Conservation (phyloP, 768 basidiomycete species). For the Suillus brevipes region DNA sequence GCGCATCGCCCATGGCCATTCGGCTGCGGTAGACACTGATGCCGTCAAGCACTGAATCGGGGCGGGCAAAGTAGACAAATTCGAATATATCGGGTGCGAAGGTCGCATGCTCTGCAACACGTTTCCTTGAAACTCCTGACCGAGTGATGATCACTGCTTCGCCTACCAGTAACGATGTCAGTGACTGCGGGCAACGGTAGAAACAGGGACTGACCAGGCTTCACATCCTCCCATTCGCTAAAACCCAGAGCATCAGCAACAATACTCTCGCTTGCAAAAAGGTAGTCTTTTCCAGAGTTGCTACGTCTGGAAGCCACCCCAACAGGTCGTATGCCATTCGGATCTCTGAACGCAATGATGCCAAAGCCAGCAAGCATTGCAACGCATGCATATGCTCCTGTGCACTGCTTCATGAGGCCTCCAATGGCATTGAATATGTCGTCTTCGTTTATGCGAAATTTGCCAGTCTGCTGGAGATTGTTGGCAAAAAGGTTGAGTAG, state of each 20-base stretch:
- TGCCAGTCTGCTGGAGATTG: slow-evolving; percentile 96
- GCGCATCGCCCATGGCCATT: slow-evolving; percentile 98
- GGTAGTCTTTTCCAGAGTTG: slow-evolving; percentile 71
- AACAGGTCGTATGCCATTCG: slow-evolving; percentile 93
- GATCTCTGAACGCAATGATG: slow-evolving; percentile 96
- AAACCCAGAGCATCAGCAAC: slow-evolving; percentile 95
- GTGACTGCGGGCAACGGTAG: slow-evolving; percentile 7
- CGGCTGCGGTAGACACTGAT: slow-evolving; percentile 96
- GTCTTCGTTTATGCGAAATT: slow-evolving; percentile 99
- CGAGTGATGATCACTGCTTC: slow-evolving; percentile 97
- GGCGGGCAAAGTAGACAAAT: slow-evolving; percentile 97
- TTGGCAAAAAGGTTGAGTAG: slow-evolving; percentile 97
- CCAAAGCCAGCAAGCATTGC: slow-evolving; percentile 99
- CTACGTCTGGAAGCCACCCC: slow-evolving; percentile 76
- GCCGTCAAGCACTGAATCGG: slow-evolving; percentile 96
- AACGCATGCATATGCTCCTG: slow-evolving; percentile 94
- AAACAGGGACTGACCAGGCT: slow-evolving; percentile 60
- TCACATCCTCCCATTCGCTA: slow-evolving; percentile 89
- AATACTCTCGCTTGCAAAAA: slow-evolving; percentile 94
- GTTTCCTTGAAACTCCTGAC: slow-evolving; percentile 67
- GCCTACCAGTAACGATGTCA: slow-evolving; percentile 44
- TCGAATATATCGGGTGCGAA: slow-evolving; percentile 99
- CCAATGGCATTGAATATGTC: slow-evolving; percentile 96
- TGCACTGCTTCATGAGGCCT: slow-evolving; percentile 84
- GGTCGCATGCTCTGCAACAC: slow-evolving; percentile 64